Evolutionary conservation across 768 basidiomycete species (phyloP).

Genomic region (Gyrodon lividus): DNA sequence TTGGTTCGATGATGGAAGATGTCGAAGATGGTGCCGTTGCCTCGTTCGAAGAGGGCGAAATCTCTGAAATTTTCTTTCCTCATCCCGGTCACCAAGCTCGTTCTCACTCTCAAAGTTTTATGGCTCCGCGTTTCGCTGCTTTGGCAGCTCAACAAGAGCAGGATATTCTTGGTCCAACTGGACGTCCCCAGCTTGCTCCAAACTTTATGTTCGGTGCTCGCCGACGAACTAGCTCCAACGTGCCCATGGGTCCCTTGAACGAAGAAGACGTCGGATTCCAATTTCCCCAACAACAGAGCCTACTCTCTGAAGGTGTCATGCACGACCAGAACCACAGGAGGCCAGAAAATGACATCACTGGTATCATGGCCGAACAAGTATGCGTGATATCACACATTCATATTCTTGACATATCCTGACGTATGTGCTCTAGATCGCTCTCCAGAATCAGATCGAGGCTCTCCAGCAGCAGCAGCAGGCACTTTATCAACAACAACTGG

Average conservation of each 20-base stretch:
- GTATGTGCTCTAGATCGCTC: slow-evolving; percentile 60
- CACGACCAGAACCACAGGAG: slow-evolving; percentile 51
- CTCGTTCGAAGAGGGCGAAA: slow-evolving; percentile 77
- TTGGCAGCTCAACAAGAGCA: slow-evolving; percentile 70
- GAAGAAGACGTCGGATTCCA: slow-evolving; percentile 83
- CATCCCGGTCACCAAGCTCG: slow-evolving; percentile 62
- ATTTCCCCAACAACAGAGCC: slow-evolving; percentile 67
- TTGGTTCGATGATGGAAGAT: slow-evolving; percentile 84
- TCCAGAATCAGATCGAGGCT: slow-evolving; percentile 88
- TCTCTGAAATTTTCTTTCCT: slow-evolving; percentile 54
- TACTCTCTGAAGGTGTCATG: slow-evolving; percentile 22
- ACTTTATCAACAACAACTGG: slow-evolving; percentile 86
- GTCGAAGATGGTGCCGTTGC: slow-evolving; percentile 57
- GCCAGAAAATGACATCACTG: slow-evolving; percentile 71
- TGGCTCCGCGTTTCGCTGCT: slow-evolving; percentile 86
- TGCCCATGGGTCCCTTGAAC: slow-evolving; percentile 66
- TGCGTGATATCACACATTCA: slow-evolving; percentile 12
- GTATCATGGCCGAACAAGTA: slow-evolving; percentile 96
- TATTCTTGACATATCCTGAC: slow-evolving; percentile 1
- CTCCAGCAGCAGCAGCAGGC: slow-evolving; percentile 89
- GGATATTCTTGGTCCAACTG: slow-evolving; percentile 65
- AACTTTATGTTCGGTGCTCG: slow-evolving; percentile 84
- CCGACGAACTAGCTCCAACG: slow-evolving; percentile 48
- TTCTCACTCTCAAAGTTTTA: slow-evolving; percentile 80
- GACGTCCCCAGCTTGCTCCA: slow-evolving; percentile 89